These are phyloP conservation scores for Beauveria caledonica DNA, from an alignment of 2,329 filamentous ascomycete species.

Conservation along the genomic window DNA sequence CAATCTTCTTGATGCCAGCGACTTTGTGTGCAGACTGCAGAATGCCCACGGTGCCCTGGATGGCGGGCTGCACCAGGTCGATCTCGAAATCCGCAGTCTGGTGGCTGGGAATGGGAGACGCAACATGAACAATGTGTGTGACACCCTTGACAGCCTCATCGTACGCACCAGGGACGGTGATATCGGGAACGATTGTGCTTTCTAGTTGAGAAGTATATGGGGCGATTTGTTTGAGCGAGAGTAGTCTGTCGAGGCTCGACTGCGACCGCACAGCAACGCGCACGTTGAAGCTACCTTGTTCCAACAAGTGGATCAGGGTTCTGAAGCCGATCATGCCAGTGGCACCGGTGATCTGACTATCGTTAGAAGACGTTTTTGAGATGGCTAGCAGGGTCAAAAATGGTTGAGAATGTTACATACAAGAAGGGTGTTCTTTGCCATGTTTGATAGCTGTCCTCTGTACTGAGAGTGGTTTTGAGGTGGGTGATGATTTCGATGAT, in stretches of 20 bases:
- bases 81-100: constrained; percentile 11
- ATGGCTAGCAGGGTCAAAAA: no score
- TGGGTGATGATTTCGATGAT: background rate
- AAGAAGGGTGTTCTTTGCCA: constrained; percentile 6
- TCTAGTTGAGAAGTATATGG: constrained; percentile 15
- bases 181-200: constrained; percentile 28
- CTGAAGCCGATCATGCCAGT: constrained; percentile 24
- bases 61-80: constrained; percentile 23
- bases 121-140: constrained; percentile 28
- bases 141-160: constrained; percentile 31
- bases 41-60: constrained; percentile 29
- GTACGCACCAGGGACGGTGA: constrained; percentile 28
- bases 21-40: constrained; percentile 28
- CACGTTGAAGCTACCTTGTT: constrained; percentile 19
- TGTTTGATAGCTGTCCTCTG: background rate
- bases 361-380: background rate
- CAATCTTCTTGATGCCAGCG: constrained; percentile 28
- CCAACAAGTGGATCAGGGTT: constrained; percentile 18
- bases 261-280: constrained; percentile 23
- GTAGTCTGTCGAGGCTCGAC: constrained; percentile 11
- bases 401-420: background rate
- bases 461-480: background rate
- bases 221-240: background rate
- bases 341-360: constrained; percentile 20
- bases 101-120: constrained; percentile 18